These are phyloP conservation scores for Pythium periplocum DNA, from an alignment of 352 stramenopile species.

Conservation along the genomic window DNA sequence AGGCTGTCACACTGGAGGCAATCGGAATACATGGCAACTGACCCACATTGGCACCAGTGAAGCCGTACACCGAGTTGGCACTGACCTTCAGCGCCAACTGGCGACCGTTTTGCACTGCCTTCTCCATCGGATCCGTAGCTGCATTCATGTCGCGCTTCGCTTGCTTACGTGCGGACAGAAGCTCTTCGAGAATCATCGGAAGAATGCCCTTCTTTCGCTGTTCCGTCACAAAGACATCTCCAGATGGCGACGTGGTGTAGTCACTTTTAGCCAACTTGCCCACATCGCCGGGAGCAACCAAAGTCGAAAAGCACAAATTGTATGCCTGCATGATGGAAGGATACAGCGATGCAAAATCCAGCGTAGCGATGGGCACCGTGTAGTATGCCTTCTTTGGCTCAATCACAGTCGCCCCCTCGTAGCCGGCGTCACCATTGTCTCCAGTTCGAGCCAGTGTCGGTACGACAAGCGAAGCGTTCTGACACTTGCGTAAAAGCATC, in stretches of 20 bases:
- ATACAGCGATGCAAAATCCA: slow-evolving; percentile 99
- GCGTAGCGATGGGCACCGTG: slow-evolving; percentile 97
- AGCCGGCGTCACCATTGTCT: slow-evolving; percentile 82
- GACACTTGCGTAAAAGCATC: slow-evolving; percentile 98
- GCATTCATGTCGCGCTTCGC: slow-evolving; percentile 99
- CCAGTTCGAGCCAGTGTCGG: slow-evolving; percentile 91
- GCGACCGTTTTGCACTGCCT: slow-evolving; percentile 98
- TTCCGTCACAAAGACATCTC: slow-evolving; percentile 95
- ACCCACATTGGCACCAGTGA: slow-evolving; percentile 97
- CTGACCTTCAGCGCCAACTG: slow-evolving; percentile 96
- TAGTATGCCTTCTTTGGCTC: slow-evolving; percentile 99
- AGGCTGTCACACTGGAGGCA: slow-evolving; percentile 96
- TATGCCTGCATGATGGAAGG: slow-evolving; percentile 99
- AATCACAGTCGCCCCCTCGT: slow-evolving; percentile 99
- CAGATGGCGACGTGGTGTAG: slow-evolving; percentile 94
- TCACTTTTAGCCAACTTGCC: slow-evolving; percentile 53
- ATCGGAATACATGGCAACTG: slow-evolving; percentile 98
- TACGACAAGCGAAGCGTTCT: slow-evolving; percentile 92
- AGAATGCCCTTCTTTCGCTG: slow-evolving; percentile 97
- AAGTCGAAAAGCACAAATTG: slow-evolving; percentile 99
- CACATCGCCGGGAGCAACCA: slow-evolving; percentile 82
- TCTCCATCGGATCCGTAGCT: slow-evolving; percentile 98
- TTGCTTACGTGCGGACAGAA: slow-evolving; percentile 95
- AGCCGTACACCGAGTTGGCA: slow-evolving; percentile 99
- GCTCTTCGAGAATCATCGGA: slow-evolving; percentile 97